Conservation (phyloP, 805 yeast species). For the Grigorovia humatica region DNA sequence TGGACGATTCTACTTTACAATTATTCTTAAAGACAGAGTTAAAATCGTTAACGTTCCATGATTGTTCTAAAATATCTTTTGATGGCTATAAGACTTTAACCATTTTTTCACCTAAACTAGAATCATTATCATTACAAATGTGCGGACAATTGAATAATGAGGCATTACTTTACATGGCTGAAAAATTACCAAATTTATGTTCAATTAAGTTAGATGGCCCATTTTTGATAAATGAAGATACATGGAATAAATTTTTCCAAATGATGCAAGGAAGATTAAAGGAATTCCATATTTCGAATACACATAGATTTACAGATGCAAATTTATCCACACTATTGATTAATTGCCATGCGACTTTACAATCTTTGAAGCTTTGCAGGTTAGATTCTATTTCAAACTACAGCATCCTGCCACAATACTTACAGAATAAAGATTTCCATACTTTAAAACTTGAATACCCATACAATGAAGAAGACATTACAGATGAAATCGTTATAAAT, state of each 20-base stretch:
- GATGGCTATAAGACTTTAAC: constrained; percentile 62
- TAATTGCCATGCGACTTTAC: constrained; percentile 46
- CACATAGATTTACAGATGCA: constrained; percentile 70
- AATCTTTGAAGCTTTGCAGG: constrained; percentile 50
- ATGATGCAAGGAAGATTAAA: constrained; percentile 42
- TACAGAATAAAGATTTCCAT: constrained; percentile 36
- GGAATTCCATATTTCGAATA: constrained; percentile 58
- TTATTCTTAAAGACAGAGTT: constrained; percentile 59
- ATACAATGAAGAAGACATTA: constrained; percentile 48
- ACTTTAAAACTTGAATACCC: constrained; percentile 64
- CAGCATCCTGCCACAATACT: constrained; percentile 53
- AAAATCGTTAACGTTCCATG: constrained; percentile 68
- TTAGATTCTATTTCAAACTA: constrained; percentile 64
- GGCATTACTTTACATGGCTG: constrained; percentile 50
- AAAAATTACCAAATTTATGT: constrained; percentile 45
- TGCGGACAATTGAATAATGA: constrained; percentile 87
- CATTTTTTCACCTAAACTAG: constrained; percentile 66
- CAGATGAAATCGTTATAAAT: constrained; percentile 56
- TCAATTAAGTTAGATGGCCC: constrained; percentile 77
- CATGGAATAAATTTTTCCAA: constrained; percentile 73
- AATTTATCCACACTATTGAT: constrained; percentile 54
- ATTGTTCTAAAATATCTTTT: constrained; percentile 70
- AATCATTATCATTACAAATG: constrained; percentile 63
- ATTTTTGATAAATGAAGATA: constrained; percentile 61
- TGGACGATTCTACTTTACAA: constrained; percentile 60